Percentiles rank a stretch among this genome's conserved stretches.
These are phyloP conservation scores for Psidium guajava DNA, from an alignment of 345 rosid species.

Conservation along the genomic window DNA sequence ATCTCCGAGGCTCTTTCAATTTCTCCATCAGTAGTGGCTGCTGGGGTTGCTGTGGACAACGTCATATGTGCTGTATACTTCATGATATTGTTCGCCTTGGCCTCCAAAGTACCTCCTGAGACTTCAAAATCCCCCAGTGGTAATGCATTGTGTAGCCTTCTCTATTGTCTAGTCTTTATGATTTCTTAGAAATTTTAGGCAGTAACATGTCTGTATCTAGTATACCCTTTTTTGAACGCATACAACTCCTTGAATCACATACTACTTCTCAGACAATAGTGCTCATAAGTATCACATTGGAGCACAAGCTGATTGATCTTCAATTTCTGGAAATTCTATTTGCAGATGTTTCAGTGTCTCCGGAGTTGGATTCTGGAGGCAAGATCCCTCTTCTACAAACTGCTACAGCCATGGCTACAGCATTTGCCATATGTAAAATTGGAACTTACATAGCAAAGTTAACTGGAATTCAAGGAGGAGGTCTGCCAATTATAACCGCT, in stretches of 20 bases:
- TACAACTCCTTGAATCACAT: not conserved
- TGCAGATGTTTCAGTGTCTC: slow-evolving; percentile 28
- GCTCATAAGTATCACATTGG: not conserved
- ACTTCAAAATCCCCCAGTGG: slow-evolving; percentile 31
- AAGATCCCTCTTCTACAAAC: slow-evolving; percentile 41
- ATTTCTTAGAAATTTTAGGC: not conserved
- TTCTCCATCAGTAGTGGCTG: slow-evolving; percentile 76
- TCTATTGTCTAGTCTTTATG: not conserved
- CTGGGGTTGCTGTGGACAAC: slow-evolving; percentile 77
- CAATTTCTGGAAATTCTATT: not conserved
- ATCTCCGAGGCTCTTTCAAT: slow-evolving; percentile 64
- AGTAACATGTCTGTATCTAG: not conserved
- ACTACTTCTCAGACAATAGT: not conserved
- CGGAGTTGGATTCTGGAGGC: slow-evolving; percentile 13
- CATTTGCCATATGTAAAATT: slow-evolving; percentile 57
- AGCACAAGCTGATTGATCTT: not conserved
- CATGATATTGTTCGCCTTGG: slow-evolving; percentile 54
- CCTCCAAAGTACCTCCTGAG: slow-evolving; percentile 60
- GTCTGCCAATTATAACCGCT: slow-evolving; percentile 55
- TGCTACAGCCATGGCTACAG: slow-evolving; percentile 44
- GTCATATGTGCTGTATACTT: slow-evolving; percentile 62
- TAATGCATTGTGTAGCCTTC: not conserved
- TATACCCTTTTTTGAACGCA: not conserved
- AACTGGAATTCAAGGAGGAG: slow-evolving; percentile 57
- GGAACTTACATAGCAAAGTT: slow-evolving; percentile 31